Base-by-base conservation (phyloP, 257 asterid genomes). In the Solanum chiquidenum region DNA sequence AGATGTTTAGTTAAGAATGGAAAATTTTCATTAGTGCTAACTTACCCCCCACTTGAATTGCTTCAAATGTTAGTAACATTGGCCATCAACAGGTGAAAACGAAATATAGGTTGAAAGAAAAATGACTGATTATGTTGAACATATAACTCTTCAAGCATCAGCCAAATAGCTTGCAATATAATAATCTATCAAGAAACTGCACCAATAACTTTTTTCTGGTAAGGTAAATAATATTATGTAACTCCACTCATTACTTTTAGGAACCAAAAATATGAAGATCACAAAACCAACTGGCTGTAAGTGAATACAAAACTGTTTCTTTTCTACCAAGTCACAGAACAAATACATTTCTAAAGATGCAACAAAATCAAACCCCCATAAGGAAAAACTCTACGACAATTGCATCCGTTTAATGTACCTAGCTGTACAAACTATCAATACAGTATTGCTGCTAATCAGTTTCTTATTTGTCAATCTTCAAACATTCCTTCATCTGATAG, bases 401-500 rank as follows among this genome's bases (percentile, higher is more conserved):
- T 38, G 27, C 86, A 55, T 82, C 40, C 9, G 5, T 82, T 31
- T 49, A 18, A 82, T 49, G 86, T 29, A 6, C 71, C 76, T 44
- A 86, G 12, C 83, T 72, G 69, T 82, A 88, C 88, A 80, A 62
- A 62, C 86, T 75, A 80, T 87, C 75, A 74, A 58, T 49, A 72
- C 73, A 12, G 64, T 49, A 3, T 23, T 72, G 35, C 34, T 27
- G 14, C 55, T n/a, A 23, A 5, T 68, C 6, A 21, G 68, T 58
- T 66, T 86, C n/a, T 73, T 86, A 46, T 52, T 52, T 82, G 68
- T 35, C 49, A 94, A 90, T 93, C 94, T 92, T 94, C 97, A 82
- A 96, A 95, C 86, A 93, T 91, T 60, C 98, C 99, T 88, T 95
- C 98, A 87, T 96, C 98, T 4, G 97, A 95, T 90, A 96, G 85